Evolutionary conservation across 306 rosid genomes (phyloP).

Genomic region (Luffa aegyptiaca): DNA sequence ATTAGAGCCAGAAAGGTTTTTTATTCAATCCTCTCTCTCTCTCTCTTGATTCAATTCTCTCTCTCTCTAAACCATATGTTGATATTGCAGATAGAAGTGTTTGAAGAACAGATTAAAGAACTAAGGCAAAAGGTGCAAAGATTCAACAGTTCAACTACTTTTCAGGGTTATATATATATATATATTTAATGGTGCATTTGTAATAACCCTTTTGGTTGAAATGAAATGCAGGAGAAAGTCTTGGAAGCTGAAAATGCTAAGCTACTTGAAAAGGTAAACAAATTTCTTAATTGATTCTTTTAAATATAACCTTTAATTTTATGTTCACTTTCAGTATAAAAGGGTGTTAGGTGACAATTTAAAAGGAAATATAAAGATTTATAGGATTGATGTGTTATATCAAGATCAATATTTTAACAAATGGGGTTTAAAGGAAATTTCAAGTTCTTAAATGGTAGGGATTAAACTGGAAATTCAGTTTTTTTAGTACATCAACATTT

Average conservation of each 20-base stretch:
- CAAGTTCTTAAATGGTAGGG: background rate
- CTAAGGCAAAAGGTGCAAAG: slow-evolving; percentile 57
- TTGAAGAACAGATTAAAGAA: slow-evolving; percentile 40
- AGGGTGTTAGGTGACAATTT: too few species aligned
- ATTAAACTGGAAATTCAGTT: too few species aligned
- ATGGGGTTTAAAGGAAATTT: background rate
- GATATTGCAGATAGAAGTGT: slow-evolving; percentile 44
- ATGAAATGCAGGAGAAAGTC: slow-evolving; percentile 42
- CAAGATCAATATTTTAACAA: background rate
- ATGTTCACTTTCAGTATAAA: background rate
- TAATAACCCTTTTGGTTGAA: background rate
- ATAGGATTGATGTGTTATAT: too few species aligned
- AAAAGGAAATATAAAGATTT: too few species aligned
- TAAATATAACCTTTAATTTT: background rate
- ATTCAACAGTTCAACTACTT: background rate
- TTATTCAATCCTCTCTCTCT: background rate
- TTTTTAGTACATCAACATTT: too few species aligned
- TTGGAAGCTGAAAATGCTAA: slow-evolving; percentile 51
- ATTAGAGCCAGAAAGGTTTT: slow-evolving; percentile 61
- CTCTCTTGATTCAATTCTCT: background rate
- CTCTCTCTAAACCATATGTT: background rate
- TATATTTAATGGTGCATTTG: background rate
- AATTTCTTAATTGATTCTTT: background rate
- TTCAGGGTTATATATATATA: background rate
- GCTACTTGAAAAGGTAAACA: slow-evolving; percentile 53